Evolutionary conservation across 169 alveolate species (phyloP).

Genomic region (Plasmodium berghei): DNA sequence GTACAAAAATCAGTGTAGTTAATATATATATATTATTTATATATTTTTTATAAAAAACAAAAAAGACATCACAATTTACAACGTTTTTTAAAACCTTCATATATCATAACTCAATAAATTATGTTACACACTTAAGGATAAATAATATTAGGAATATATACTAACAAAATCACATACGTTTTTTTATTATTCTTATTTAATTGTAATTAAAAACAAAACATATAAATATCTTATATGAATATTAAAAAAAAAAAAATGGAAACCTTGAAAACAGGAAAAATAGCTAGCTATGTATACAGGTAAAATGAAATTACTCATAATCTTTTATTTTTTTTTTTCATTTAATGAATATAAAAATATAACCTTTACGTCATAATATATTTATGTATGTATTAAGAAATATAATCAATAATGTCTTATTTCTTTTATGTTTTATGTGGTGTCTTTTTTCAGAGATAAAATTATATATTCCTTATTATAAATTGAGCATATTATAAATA

Average conservation of each 20-base stretch:
- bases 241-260: conserved; percentile 28
- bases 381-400: neutral
- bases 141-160: neutral
- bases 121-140: conserved; percentile 5
- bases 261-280: conserved; percentile 4
- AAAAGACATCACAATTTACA: conserved; percentile 40
- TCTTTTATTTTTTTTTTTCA: conserved; percentile 18
- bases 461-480: neutral
- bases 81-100: conserved; percentile 13
- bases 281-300: conserved; percentile 43
- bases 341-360: neutral
- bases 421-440: neutral
- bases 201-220: neutral
- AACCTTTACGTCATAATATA: no score
- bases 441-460: conserved; percentile 8
- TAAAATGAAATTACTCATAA: conserved; percentile 4
- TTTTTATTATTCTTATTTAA: neutral
- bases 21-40: no score
- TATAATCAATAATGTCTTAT: neutral
- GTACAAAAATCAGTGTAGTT: neutral
- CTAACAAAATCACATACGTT: neutral
- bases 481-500: conserved; percentile 5
- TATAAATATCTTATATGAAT: neutral
- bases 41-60: conserved; percentile 4
- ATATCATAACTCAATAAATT: neutral